Conservation (phyloP, 768 basidiomycete genomes). For the Crucibulum laeve region DNA sequence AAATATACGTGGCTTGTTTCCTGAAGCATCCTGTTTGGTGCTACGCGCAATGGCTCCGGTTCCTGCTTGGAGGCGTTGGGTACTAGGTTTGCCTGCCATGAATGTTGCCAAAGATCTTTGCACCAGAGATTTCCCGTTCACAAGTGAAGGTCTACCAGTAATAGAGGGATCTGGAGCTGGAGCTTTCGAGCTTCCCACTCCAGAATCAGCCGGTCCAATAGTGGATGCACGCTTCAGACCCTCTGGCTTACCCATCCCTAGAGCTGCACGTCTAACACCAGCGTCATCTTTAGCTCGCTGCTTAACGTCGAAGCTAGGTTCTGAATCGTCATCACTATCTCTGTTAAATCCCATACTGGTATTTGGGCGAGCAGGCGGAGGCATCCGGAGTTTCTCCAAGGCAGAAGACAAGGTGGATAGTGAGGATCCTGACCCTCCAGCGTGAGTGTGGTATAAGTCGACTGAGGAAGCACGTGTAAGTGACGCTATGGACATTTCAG, state of each 20-base stretch:
- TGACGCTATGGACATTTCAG: conserved; percentile 10
- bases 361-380: conserved; percentile 60
- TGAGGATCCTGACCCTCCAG: conserved; percentile 32
- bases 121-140: conserved; percentile 3
- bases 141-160: conserved; percentile 7
- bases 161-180: conserved; percentile 3
- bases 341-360: conserved; percentile 67
- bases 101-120: neutral
- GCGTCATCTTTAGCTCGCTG: conserved; percentile 17
- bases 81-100: neutral
- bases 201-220: conserved; percentile 11
- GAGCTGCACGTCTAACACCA: conserved; percentile 11
- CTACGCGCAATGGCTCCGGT: neutral
- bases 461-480: conserved; percentile 20
- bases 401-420: conserved; percentile 66
- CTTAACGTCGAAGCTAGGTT: conserved; percentile 8
- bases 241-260: conserved; percentile 10
- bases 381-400: conserved; percentile 65
- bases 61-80: neutral
- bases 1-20: conserved; percentile 17
- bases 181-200: neutral
- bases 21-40: conserved; percentile 1
- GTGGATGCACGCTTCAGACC: conserved; percentile 17
- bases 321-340: conserved; percentile 23
- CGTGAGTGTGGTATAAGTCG: conserved; percentile 12